phyloP scores from a whole-genome alignment of 257 asterid species.

The Linderniella brevidens region DNA sequence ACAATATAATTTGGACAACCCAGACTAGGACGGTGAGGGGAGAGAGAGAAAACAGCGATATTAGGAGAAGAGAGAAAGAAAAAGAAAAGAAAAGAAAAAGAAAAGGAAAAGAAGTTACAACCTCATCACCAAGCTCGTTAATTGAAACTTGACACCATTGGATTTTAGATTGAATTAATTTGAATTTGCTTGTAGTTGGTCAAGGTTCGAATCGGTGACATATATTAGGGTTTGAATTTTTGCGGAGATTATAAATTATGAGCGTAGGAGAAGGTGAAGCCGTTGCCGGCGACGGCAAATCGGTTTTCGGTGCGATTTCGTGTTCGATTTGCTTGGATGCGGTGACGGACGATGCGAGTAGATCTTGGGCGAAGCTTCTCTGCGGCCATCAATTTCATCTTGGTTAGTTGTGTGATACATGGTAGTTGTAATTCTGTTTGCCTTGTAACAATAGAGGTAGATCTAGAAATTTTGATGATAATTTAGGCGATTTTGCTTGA shows the following conservation, averaged over 20 bases:
- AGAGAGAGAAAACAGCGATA: too few relatives aligned
- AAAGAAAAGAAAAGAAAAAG: too few relatives aligned
- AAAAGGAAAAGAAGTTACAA: too few relatives aligned
- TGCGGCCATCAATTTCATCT: constrained; percentile 5
- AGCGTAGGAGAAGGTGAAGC: constrained; percentile 1
- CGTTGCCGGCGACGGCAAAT: constrained; percentile 3
- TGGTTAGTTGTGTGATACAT: constrained; percentile 1
- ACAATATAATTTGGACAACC: too few relatives aligned
- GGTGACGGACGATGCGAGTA: constrained; percentile 2
- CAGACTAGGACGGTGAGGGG: too few relatives aligned
- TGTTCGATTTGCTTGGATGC: constrained; percentile 6
- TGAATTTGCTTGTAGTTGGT: too few relatives aligned
- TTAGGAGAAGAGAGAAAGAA: too few relatives aligned
- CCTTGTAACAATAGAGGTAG: neutral
- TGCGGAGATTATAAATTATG: neutral
- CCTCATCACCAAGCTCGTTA: too few relatives aligned
- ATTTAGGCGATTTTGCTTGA: neutral
- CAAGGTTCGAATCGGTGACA: too few relatives aligned
- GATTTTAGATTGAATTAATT: too few relatives aligned
- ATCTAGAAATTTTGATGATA: neutral
- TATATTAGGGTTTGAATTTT: too few relatives aligned
- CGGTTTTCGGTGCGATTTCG: neutral
- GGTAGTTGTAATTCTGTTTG: neutral
- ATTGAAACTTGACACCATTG: too few relatives aligned
- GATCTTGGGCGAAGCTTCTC: constrained; percentile 8